phyloP scores from a whole-genome alignment of 2,329 filamentous ascomycete species.

The Scedosporium dehoogii region DNA sequence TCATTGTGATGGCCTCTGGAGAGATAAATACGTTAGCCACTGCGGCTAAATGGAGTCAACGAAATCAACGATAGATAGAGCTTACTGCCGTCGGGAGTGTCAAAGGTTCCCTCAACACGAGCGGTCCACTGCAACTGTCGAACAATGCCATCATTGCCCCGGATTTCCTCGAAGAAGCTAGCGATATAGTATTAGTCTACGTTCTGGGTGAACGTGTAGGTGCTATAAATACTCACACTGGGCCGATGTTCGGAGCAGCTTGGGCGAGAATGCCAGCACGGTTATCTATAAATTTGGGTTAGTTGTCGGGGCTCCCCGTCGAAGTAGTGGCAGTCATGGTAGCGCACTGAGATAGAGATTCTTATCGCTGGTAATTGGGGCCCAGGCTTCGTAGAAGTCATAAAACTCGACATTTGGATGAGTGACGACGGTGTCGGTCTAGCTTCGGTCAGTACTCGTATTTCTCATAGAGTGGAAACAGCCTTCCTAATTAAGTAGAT shows the following conservation, averaged over 20 bases:
- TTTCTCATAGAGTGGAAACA: no score
- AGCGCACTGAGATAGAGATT: constrained; percentile 30
- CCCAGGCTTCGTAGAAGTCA: constrained; percentile 53
- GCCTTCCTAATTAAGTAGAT: no score
- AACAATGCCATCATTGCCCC: constrained; percentile 45
- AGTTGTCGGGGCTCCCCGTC: constrained; percentile 9
- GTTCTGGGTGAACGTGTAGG: not conserved
- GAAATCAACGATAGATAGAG: not conserved
- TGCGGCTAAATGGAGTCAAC: not conserved
- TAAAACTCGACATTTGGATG: constrained; percentile 42
- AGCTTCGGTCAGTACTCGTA: constrained; percentile 12
- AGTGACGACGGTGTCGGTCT: constrained; percentile 36
- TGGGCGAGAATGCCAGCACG: constrained; percentile 52
- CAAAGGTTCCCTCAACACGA: constrained; percentile 47
- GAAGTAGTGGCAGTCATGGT: not conserved
- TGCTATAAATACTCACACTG: constrained; percentile 24
- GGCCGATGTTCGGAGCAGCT: constrained; percentile 54
- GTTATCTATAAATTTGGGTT: constrained; percentile 16
- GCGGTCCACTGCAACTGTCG: constrained; percentile 58
- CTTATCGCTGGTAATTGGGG: constrained; percentile 31
- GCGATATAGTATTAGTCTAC: constrained; percentile 15
- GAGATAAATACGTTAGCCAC: not conserved
- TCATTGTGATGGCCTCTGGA: constrained; percentile 39
- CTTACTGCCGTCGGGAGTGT: constrained; percentile 20
- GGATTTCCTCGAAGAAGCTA: constrained; percentile 38